Evolutionary conservation across 2,329 filamentous ascomycete species (phyloP), one percentile per base, ranked within the genome.

Genomic region (Ophiostoma pallidulum): DNA sequence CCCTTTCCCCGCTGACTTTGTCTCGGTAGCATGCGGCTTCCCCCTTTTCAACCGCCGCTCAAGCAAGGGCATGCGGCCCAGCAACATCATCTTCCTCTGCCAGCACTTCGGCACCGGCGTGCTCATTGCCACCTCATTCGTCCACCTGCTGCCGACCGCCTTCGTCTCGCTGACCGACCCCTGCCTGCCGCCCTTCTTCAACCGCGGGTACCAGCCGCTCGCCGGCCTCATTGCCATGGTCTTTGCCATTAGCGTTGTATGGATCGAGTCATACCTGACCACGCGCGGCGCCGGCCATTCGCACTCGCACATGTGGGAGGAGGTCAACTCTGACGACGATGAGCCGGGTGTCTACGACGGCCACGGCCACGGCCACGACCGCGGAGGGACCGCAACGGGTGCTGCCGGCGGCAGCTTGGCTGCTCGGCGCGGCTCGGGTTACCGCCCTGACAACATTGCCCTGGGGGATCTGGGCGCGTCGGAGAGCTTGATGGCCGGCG

Each of bases 201-300:
- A 78, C 61, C 60, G 83, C 53, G 76, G 77, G n/a, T 94, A 92
- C 62, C 77, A 74, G 40, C 86, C 86, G 6, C 82, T 94, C 62
- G 80, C 87, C 0, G 88, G 89, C 2, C 72, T 92, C 41, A 77
- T 94, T 40, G 84, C 86, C 48, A 91, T 94, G 85, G 64, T 81
- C 9, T 81, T 85, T 10, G 85, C 87, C n/a, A 73, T 94, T 50
- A 69, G 85, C 4, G 89, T 96, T 3, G 86, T 94, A 7, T 77
- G 80, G 2, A 75, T 96, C 45, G 91, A 97, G 64, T 94, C 92
- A 67, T 88, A 89, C 62, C 82, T 97, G 56, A 89, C 88, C 0
- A 84, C 82, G 2, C 67, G 78, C 47, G 79, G 79, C 37, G 80
- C 78, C 2, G 71, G 76, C 2, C 79, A 80, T 57, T 75, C 75